Evolutionary conservation across 2,329 filamentous ascomycete genomes (phyloP).

Genomic region (Periconia sp.): DNA sequence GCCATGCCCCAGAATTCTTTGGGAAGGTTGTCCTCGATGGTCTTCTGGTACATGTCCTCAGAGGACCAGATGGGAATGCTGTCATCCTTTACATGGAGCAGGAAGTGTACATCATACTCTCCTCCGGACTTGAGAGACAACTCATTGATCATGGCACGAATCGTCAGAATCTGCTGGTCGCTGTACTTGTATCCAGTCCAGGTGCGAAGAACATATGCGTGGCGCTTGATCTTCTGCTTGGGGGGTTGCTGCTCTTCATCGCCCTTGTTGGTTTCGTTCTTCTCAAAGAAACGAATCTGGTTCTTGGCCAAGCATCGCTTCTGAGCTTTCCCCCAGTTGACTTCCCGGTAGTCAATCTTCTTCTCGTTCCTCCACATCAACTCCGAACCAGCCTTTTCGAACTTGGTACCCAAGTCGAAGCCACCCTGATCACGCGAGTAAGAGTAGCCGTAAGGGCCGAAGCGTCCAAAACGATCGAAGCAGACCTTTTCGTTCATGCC

Average conservation of each 20-base stretch:
- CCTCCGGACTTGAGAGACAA: constrained; percentile 78
- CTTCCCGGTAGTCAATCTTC: constrained; percentile 50
- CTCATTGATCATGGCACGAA: constrained; percentile 83
- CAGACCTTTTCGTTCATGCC: constrained; percentile 52
- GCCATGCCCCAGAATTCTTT: constrained; percentile 86
- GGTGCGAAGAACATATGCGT: constrained; percentile 80
- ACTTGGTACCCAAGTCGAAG: constrained; percentile 51
- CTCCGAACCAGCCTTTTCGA: constrained; percentile 48
- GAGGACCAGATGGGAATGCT: constrained; percentile 78
- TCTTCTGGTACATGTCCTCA: constrained; percentile 66
- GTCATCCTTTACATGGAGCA: constrained; percentile 82
- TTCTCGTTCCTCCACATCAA: constrained; percentile 53
- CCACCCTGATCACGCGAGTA: constrained; percentile 49
- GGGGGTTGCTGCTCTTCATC: constrained; percentile 27
- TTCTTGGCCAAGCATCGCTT: constrained; percentile 53
- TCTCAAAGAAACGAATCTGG: constrained; percentile 50
- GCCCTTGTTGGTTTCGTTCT: constrained; percentile 29
- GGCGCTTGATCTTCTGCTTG: constrained; percentile 57
- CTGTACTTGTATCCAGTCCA: constrained; percentile 82
- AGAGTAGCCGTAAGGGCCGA: constrained; percentile 55
- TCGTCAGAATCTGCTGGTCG: constrained; percentile 75
- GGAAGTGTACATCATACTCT: constrained; percentile 82
- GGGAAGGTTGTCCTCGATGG: constrained; percentile 69
- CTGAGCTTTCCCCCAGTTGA: constrained; percentile 53
- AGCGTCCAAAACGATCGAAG: constrained; percentile 54